A percentile compares a stretch with the other conserved stretches of the same genome.
These are phyloP conservation scores for Podospora fimiseda DNA, from an alignment of 495 filamentous ascomycete species.

Conservation along the genomic window DNA sequence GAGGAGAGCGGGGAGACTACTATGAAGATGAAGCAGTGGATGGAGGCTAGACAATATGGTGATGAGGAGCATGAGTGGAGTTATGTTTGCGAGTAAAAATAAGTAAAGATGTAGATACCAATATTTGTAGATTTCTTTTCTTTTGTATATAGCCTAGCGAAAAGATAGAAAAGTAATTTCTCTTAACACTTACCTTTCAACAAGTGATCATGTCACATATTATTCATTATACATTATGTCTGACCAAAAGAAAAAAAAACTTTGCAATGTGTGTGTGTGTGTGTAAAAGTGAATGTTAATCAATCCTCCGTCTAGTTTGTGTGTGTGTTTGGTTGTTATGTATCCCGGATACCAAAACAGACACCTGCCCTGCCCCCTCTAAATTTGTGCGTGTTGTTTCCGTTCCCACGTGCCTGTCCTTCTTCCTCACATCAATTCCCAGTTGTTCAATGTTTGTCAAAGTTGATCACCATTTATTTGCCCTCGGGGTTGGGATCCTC, in stretches of 20 bases:
- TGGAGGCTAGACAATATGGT: slow-evolving; percentile 89
- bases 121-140: neutral
- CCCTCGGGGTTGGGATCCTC: slow-evolving; percentile 57
- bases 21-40: slow-evolving; percentile 86
- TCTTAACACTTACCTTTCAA: no score
- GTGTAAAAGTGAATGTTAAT: no score
- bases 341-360: no score
- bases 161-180: no score
- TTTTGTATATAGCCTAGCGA: neutral
- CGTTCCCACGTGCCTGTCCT: no score
- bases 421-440: neutral
- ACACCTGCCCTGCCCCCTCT: no score
- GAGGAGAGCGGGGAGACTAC: slow-evolving; percentile 86
- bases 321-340: neutral
- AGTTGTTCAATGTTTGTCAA: no score
- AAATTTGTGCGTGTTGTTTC: no score
- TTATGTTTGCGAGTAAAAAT: slow-evolving; percentile 32
- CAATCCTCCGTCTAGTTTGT: neutral
- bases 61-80: slow-evolving; percentile 87
- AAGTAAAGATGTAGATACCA: neutral
- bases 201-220: no score
- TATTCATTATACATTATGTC: neutral
- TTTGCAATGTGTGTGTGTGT: no score
- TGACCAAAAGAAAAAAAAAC: neutral
- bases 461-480: slow-evolving; percentile 16